Evolutionary conservation across 148 eudicot genomes (phyloP).

Genomic region (Rheum nobile): DNA sequence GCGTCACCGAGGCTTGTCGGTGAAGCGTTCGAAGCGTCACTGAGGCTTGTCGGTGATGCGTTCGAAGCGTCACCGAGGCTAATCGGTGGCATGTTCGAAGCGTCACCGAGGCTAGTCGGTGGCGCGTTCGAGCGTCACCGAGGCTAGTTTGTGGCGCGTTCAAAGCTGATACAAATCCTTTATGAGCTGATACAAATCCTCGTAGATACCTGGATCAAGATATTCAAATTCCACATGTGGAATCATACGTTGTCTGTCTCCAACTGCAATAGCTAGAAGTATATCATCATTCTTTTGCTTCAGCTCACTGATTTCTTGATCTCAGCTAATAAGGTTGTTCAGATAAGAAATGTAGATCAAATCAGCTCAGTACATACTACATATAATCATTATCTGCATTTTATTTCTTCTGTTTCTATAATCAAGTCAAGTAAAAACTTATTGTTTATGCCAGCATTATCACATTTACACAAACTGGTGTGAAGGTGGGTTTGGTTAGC

Average conservation of each 20-base stretch:
- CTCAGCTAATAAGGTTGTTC: conserved; percentile 70
- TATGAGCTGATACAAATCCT: conserved; percentile 69
- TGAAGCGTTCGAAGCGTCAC: too few relatives aligned
- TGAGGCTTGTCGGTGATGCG: too few relatives aligned
- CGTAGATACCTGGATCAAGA: conserved; percentile 58
- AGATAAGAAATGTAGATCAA: conserved; percentile 1
- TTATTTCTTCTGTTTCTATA: neutral
- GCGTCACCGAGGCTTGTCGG: too few relatives aligned
- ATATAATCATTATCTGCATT: neutral
- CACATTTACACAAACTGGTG: neutral
- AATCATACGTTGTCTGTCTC: conserved; percentile 52
- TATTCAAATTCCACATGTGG: conserved; percentile 67
- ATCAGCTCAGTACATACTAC: neutral
- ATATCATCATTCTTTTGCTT: conserved; percentile 62
- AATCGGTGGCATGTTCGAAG: too few relatives aligned
- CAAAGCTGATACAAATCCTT: too few relatives aligned
- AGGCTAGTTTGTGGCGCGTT: too few relatives aligned
- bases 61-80: too few relatives aligned
- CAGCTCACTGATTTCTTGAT: conserved; percentile 72
- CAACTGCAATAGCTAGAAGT: conserved; percentile 68
- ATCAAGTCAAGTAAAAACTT: neutral
- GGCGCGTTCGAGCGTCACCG: too few relatives aligned
- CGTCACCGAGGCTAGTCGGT: too few relatives aligned
- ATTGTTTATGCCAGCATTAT: neutral
- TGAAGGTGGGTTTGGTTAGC: neutral